Evolutionary conservation across 495 filamentous ascomycete species (phyloP).

Genomic region (Penicillium daleae): DNA sequence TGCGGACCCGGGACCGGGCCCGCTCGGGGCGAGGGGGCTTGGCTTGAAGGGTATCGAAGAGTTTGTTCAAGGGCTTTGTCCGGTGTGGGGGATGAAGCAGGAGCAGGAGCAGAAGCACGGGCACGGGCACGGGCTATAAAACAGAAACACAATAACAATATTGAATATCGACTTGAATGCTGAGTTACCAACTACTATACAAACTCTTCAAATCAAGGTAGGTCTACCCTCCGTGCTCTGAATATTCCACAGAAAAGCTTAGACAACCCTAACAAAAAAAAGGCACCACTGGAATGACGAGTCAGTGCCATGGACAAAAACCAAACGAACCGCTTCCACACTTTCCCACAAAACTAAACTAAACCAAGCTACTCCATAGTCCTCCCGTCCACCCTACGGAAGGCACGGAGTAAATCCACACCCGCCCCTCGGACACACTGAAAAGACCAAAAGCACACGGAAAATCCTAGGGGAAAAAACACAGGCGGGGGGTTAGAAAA

Average conservation of each 20-base stretch:
- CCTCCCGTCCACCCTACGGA: neutral
- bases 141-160: too few species aligned
- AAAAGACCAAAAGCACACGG: neutral
- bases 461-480: neutral
- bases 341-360: too few species aligned
- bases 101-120: too few species aligned
- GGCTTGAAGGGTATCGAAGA: neutral
- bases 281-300: neutral
- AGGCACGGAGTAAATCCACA: neutral
- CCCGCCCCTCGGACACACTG: neutral
- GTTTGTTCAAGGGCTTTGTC: neutral
- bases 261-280: neutral
- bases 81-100: neutral
- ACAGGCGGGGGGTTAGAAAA: neutral
- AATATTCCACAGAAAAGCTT: neutral
- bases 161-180: too few species aligned
- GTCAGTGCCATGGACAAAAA: neutral
- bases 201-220: neutral
- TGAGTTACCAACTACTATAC: too few species aligned
- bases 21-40: conserved; percentile 1
- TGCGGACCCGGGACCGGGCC: neutral
- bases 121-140: too few species aligned
- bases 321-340: neutral
- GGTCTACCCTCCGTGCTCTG: neutral
- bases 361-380: neutral